Percentiles rank a stretch among this genome's conserved stretches.
phyloP scores from a whole-genome alignment of 2,329 filamentous ascomycete genomes.

The Sporothrix pallida region DNA sequence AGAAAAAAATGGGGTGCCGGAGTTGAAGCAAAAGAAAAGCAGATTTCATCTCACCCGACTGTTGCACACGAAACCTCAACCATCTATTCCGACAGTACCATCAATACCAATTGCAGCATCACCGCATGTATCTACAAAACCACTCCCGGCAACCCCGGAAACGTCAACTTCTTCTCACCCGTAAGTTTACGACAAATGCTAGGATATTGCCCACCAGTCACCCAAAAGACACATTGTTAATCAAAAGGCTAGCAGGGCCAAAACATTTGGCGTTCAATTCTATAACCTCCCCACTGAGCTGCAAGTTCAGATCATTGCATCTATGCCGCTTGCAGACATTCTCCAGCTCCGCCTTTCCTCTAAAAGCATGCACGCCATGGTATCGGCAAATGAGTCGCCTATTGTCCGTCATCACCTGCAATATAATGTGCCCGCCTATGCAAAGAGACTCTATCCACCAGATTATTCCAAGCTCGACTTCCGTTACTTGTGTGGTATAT shows the following conservation, averaged over 20 bases:
- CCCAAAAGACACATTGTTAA: background rate
- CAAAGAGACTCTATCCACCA: conserved; percentile 64
- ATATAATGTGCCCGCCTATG: conserved; percentile 65
- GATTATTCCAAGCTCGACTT: conserved; percentile 58
- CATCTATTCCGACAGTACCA: background rate
- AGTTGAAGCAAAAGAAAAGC: conserved; percentile 51
- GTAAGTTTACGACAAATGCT: conserved; percentile 1
- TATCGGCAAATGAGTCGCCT: conserved; percentile 64
- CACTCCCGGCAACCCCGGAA: background rate
- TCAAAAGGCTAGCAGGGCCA: conserved; percentile 43
- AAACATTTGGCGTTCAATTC: conserved; percentile 62
- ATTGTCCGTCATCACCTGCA: conserved; percentile 67
- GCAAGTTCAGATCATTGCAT: conserved; percentile 66
- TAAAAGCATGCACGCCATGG: conserved; percentile 63
- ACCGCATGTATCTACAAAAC: background rate
- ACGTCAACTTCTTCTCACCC: background rate
- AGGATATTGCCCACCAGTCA: too few relatives aligned
- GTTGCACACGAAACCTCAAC: conserved; percentile 36
- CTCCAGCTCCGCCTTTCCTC: conserved; percentile 65
- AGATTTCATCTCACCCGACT: conserved; percentile 36
- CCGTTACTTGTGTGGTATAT: conserved; percentile 67
- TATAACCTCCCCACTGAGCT: conserved; percentile 64
- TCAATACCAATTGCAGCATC: background rate
- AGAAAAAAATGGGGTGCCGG: conserved; percentile 39
- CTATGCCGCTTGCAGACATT: conserved; percentile 64